Conservation (phyloP, 192 early-diverging fungal genomes). For the Coemansia aciculifera region DNA sequence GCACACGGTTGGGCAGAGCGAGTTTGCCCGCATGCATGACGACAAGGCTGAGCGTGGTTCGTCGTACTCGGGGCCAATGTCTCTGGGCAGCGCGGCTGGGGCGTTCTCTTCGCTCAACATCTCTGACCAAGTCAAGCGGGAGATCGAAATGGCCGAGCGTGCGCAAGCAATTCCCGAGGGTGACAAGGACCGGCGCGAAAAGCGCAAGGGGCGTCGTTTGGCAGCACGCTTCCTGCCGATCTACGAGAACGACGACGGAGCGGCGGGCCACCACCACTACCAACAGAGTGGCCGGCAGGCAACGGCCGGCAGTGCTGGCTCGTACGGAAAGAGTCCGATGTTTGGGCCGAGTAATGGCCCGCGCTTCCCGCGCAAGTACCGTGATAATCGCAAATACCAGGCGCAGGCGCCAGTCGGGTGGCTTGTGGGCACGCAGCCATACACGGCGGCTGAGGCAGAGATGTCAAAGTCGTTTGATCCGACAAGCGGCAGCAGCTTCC, state of each 20-base stretch:
- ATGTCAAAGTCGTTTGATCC: slow-evolving; percentile 58
- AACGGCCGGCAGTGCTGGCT: slow-evolving; percentile 30
- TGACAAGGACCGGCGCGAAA: slow-evolving; percentile 11
- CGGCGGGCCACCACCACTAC: slow-evolving; percentile 8
- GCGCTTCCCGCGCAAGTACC: slow-evolving; percentile 55
- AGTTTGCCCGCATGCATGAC: slow-evolving; percentile 60
- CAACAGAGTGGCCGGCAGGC: slow-evolving; percentile 4
- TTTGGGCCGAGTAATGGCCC: slow-evolving; percentile 48
- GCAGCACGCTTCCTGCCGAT: slow-evolving; percentile 55
- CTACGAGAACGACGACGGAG: slow-evolving; percentile 23
- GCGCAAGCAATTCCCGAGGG: slow-evolving; percentile 35
- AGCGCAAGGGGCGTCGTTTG: slow-evolving; percentile 34
- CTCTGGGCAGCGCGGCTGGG: slow-evolving; percentile 40
- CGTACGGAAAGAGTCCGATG: slow-evolving; percentile 55
- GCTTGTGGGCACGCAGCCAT: slow-evolving; percentile 72
- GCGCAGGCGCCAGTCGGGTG: slow-evolving; percentile 74
- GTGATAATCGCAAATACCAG: slow-evolving; percentile 66
- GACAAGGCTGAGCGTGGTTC: slow-evolving; percentile 10
- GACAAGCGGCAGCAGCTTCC: slow-evolving; percentile 49
- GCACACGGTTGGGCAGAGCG: slow-evolving; percentile 59
- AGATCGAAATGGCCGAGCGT: slow-evolving; percentile 49
- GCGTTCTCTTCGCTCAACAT: slow-evolving; percentile 39
- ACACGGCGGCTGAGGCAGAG: slow-evolving; percentile 56
- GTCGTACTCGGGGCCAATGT: slow-evolving; percentile 30
- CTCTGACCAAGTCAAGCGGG: slow-evolving; percentile 42